Percentiles rank a stretch among this genome's conserved stretches.
Conservation (phyloP, 768 basidiomycete species). For the Suillus lakei region DNA sequence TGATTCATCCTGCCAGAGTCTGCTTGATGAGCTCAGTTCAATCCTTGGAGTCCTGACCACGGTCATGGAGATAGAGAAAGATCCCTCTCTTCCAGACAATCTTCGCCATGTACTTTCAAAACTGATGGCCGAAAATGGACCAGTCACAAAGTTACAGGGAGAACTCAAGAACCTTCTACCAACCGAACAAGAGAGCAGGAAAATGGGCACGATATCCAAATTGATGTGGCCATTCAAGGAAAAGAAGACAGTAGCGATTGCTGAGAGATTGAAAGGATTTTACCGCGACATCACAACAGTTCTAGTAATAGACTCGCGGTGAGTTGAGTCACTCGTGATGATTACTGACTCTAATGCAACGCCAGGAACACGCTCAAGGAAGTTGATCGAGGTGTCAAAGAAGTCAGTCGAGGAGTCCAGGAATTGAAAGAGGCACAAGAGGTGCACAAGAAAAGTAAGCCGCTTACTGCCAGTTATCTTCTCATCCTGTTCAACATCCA, state of each 20-base stretch:
- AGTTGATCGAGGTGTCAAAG: neutral
- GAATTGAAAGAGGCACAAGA: neutral
- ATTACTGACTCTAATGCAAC: neutral
- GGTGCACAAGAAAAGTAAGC: neutral
- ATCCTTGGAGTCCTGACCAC: neutral
- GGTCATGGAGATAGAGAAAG: neutral
- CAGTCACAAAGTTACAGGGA: neutral
- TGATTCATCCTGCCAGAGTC: neutral
- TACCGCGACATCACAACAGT: neutral
- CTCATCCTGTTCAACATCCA: neutral
- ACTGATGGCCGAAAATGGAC: neutral
- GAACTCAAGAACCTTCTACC: neutral
- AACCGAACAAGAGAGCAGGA: too few relatives aligned
- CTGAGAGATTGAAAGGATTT: neutral
- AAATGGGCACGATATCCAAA: neutral
- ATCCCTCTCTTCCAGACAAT: neutral
- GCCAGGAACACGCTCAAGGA: neutral
- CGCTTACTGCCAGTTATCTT: rapidly evolving
- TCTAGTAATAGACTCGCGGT: neutral
- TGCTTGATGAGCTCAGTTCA: neutral
- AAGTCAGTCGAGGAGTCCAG: neutral
- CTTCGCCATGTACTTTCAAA: neutral
- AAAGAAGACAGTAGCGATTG: neutral
- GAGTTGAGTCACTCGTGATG: too few relatives aligned
- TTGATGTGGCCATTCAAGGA: conserved; percentile 11